Evolutionary conservation across 2,329 filamentous ascomycete species (phyloP).

Genomic region (Botrytis fabae): DNA sequence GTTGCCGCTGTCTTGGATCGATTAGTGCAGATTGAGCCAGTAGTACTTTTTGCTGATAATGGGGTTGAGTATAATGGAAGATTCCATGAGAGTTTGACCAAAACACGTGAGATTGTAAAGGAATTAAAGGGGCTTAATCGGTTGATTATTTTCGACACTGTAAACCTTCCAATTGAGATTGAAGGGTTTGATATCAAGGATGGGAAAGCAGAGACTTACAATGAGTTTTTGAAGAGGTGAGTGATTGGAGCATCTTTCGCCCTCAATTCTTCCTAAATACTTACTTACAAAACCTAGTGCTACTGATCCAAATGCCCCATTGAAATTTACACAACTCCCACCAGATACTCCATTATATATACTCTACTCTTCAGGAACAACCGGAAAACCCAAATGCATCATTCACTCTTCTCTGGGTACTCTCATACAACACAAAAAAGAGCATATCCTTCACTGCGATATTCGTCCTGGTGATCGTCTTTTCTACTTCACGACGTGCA

Average conservation of each 20-base stretch:
- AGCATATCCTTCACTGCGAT: conserved; percentile 84
- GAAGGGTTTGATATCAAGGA: conserved; percentile 31
- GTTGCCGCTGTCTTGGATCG: conserved; percentile 89
- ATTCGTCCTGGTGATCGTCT: conserved; percentile 71
- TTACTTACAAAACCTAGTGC: conserved; percentile 32
- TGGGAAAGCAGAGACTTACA: conserved; percentile 45
- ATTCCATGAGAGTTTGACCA: conserved; percentile 75
- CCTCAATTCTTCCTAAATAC: conserved; percentile 30
- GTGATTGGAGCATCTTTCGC: conserved; percentile 1
- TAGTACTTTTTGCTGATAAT: conserved; percentile 79
- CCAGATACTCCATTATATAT: conserved; percentile 92
- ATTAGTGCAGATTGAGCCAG: conserved; percentile 78
- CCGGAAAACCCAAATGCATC: conserved; percentile 85
- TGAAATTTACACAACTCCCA: conserved; percentile 73
- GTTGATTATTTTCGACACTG: conserved; percentile 73
- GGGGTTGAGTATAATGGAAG: conserved; percentile 90
- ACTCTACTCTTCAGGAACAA: conserved; percentile 90
- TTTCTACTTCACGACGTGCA: conserved; percentile 93
- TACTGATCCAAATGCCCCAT: conserved; percentile 41
- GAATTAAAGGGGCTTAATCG: conserved; percentile 62
- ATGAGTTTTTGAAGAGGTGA: conserved; percentile 46
- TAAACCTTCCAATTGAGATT: conserved; percentile 43
- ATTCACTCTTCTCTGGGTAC: conserved; percentile 90
- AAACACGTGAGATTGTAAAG: conserved; percentile 74
- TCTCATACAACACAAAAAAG: conserved; percentile 94